Conservation (phyloP, 192 early-diverging fungal genomes). For the Jimgerdemannia flammicorona region DNA sequence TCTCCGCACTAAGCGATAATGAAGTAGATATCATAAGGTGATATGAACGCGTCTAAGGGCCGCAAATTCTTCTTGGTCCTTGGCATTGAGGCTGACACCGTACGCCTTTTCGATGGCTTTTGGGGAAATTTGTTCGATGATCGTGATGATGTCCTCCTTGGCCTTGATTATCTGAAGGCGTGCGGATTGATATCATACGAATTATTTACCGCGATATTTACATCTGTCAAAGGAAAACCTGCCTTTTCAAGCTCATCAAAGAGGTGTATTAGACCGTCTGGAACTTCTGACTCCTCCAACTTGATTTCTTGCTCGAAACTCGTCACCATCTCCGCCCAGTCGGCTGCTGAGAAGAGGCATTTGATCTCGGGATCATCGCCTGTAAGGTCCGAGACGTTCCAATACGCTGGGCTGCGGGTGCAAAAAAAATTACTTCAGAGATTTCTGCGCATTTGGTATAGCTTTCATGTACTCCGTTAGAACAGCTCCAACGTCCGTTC, state of each 20-base stretch:
- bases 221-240: neutral
- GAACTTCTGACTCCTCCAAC: constrained; percentile 16
- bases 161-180: neutral
- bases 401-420: constrained; percentile 15
- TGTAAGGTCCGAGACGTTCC: constrained; percentile 23
- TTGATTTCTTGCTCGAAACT: constrained; percentile 20
- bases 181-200: neutral
- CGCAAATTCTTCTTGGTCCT: constrained; percentile 12
- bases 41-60: constrained; percentile 11
- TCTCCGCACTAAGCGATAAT: constrained; percentile 14
- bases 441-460: neutral
- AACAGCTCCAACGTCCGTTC: no score
- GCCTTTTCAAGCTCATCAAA: constrained; percentile 23
- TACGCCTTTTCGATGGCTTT: constrained; percentile 16
- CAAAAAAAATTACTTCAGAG: neutral
- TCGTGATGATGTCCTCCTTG: constrained; percentile 15
- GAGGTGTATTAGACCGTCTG: constrained; percentile 12
- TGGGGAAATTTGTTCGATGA: constrained; percentile 13
- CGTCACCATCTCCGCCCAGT: constrained; percentile 15
- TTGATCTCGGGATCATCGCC: constrained; percentile 11
- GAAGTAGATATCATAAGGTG: neutral
- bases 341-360: constrained; percentile 15
- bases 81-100: constrained; percentile 9
- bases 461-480: no score
- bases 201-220: neutral